These are phyloP conservation scores for Cryptococcus sp. DNA, from an alignment of 1,284 basidiomycete genomes.

Conservation along the genomic window DNA sequence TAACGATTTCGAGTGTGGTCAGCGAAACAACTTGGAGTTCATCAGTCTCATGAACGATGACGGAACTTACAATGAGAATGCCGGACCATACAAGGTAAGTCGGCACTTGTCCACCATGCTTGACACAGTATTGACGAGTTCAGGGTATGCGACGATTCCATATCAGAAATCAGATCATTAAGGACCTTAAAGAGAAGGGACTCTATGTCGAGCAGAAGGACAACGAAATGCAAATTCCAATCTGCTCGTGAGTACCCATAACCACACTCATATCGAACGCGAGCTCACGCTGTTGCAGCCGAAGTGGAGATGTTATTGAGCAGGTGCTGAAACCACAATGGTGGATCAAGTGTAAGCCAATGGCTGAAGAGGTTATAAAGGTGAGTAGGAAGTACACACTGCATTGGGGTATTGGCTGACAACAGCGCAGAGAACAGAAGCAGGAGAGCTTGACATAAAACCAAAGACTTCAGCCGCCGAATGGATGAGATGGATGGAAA, in stretches of 20 bases:
- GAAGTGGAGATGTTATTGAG: conserved; percentile 95
- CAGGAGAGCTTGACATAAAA: conserved; percentile 75
- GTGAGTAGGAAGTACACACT: conserved; percentile 45
- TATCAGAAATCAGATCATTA: conserved; percentile 77
- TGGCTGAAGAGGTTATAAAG: conserved; percentile 85
- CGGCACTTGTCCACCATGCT: background rate
- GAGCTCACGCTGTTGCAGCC: conserved; percentile 51
- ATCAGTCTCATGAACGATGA: conserved; percentile 97
- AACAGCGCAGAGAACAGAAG: conserved; percentile 65
- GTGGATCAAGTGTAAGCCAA: conserved; percentile 94
- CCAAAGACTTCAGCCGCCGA: conserved; percentile 86
- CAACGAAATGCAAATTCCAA: conserved; percentile 90
- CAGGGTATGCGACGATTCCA: conserved; percentile 96
- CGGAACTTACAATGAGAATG: conserved; percentile 90
- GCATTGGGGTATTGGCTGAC: background rate
- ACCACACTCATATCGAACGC: background rate
- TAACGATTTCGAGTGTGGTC: conserved; percentile 94
- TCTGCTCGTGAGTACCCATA: conserved; percentile 63
- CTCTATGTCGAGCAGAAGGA: conserved; percentile 89
- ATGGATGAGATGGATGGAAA: conserved; percentile 95
- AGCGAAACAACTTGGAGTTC: conserved; percentile 83
- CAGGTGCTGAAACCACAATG: conserved; percentile 96
- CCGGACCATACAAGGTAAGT: conserved; percentile 70
- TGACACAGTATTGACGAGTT: background rate
- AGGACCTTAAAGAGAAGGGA: conserved; percentile 78